Base-by-base conservation (phyloP, 306 rosid genomes). In the Hippophae tibetana region DNA sequence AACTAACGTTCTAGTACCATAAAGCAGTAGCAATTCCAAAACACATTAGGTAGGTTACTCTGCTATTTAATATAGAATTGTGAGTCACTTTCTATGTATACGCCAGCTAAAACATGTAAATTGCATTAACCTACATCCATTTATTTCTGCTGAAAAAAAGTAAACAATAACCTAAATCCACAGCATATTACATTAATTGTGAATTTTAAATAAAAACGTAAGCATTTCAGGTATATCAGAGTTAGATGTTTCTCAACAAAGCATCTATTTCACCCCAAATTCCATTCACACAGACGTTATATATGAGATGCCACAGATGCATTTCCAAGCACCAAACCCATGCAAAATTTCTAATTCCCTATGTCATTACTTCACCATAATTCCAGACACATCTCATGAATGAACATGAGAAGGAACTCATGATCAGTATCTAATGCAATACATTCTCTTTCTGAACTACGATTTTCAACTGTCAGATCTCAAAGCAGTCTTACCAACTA, bases 401-500 rank as follows among this genome's bases (percentile, higher is more conserved):
- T 71, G 79, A 79, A 78, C 55, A 74, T 54, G 71, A 82, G 38
- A 49, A 60, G 72, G 73, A 82, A 66, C 88, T 75, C 71, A 80
- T 69, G 77, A 31, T 31, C 38, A 84, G 82, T 72, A 69, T 31
- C 95, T 74, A 82, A 74, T 95, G 80, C 78, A 80, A 76, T 70
- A 79, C 75, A 80, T 76, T 57, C 82, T 78, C 90, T 88, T 72
- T 74, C 79, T 72, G 63, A 75, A 80, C 86, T 76, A 82, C 69
- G 76, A 78, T 75, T 79, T 83, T 80, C 64, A 73, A 80, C 79
- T 83, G 71, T 80, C 78, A 85, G 84, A 81, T 78, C 96, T 87
- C 83, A 81, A 83, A 85, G 98, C 96, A 85, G 73, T 84, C 99
- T 93, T 93, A 93, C 99, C 99, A 88, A 93, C 97, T 86, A 82